Evolutionary conservation across 768 basidiomycete genomes (phyloP).

Genomic region (Pisolithus orientalis): DNA sequence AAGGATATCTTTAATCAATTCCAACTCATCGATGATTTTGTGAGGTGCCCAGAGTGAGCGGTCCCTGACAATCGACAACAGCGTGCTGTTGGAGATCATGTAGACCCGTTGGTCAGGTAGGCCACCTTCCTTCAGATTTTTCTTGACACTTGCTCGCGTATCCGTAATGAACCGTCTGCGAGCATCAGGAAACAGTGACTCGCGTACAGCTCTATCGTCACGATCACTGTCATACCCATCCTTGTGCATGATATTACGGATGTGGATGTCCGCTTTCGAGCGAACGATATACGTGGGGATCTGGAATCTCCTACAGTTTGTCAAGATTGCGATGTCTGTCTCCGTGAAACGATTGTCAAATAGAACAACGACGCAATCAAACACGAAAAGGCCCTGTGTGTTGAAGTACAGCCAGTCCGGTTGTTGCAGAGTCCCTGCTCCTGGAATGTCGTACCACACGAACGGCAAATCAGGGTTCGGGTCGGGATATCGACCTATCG

Average conservation of each 20-base stretch:
- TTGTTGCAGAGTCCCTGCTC: constrained; percentile 20
- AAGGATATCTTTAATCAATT: background rate
- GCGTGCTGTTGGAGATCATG: constrained; percentile 11
- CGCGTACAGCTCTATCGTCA: background rate
- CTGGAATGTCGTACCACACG: constrained; percentile 26
- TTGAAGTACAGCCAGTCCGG: constrained; percentile 26
- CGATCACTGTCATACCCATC: constrained; percentile 5
- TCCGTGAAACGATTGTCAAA: constrained; percentile 13
- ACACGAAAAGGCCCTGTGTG: constrained; percentile 18
- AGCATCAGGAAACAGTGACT: constrained; percentile 7
- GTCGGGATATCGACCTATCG: constrained; percentile 17
- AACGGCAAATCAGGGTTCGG: constrained; percentile 8
- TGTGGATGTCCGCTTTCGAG: constrained; percentile 13
- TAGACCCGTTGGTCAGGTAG: constrained; percentile 18
- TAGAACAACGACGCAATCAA: constrained; percentile 11
- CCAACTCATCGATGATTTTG: background rate
- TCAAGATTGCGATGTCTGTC: constrained; percentile 10
- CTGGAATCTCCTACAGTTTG: constrained; percentile 8
- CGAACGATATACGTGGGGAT: constrained; percentile 13
- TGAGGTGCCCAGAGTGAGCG: background rate
- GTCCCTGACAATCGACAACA: constrained; percentile 8
- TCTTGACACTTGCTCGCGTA: constrained; percentile 10
- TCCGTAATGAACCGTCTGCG: constrained; percentile 13
- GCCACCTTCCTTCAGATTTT: constrained; percentile 10
- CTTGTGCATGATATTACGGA: constrained; percentile 8